A percentile compares a stretch with the other conserved stretches of the same genome.
These are phyloP conservation scores for Eucalyptus erythrocorys DNA, from an alignment of 345 rosid genomes.

Conservation along the genomic window DNA sequence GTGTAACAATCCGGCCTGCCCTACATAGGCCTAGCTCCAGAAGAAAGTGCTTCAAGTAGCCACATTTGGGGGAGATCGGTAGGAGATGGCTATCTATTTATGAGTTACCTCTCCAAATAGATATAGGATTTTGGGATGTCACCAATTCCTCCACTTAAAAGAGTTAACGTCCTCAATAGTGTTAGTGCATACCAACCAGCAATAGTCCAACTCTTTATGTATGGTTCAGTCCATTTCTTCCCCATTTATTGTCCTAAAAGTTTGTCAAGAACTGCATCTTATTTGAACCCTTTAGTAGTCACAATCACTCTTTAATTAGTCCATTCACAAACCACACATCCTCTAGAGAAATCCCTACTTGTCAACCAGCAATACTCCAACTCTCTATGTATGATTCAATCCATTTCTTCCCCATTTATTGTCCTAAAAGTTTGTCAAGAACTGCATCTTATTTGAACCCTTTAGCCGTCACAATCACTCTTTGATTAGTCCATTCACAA, in stretches of 20 bases:
- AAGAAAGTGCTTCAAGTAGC: not conserved
- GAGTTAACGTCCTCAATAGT: no score
- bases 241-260: not conserved
- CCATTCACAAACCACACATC: not conserved
- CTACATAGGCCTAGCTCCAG: not conserved
- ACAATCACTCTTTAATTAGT: not conserved
- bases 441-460: not conserved
- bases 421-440: not conserved
- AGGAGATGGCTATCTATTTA: not conserved
- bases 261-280: no score
- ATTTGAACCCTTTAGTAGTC: rapidly evolving
- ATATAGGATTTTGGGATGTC: no score
- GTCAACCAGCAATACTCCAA: not conserved
- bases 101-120: not conserved
- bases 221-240: no score
- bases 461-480: not conserved
- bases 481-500: not conserved
- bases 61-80: rapidly evolving
- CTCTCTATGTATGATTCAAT: not conserved
- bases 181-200: not conserved
- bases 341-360: not conserved
- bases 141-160: not conserved
- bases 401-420: no score
- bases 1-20: rapidly evolving
- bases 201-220: not conserved